Evolutionary conservation across 2,329 filamentous ascomycete genomes (phyloP).

Genomic region (Endocalyx cinctus): DNA sequence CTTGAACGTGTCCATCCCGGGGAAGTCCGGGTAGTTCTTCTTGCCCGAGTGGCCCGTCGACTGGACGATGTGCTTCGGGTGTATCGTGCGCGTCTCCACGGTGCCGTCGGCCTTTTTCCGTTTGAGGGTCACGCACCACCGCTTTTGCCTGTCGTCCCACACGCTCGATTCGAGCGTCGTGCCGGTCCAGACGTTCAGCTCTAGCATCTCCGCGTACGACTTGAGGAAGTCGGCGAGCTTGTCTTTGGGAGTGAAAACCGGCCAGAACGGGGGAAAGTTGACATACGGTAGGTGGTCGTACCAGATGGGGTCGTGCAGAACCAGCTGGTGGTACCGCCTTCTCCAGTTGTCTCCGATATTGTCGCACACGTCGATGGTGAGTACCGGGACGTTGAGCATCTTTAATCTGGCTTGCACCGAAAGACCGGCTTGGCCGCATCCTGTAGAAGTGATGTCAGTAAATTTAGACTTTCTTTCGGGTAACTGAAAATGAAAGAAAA

Average conservation of each 20-base stretch:
- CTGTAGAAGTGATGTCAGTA: no score
- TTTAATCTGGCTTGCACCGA: conserved; percentile 49
- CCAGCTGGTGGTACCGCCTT: conserved; percentile 48
- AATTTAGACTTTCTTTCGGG: no score
- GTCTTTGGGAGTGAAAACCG: conserved; percentile 63
- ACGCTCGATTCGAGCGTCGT: conserved; percentile 40
- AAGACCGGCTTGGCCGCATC: conserved; percentile 52
- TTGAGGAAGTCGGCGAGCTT: conserved; percentile 63
- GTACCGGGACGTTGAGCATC: conserved; percentile 46
- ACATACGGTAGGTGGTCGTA: conserved; percentile 57
- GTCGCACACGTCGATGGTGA: conserved; percentile 48
- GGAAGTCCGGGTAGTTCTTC: conserved; percentile 54
- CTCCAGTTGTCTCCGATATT: conserved; percentile 58
- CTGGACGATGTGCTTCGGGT: conserved; percentile 61
- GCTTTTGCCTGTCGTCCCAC: conserved; percentile 43
- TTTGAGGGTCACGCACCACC: conserved; percentile 47
- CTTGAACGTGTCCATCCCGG: conserved; percentile 48
- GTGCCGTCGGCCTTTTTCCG: conserved; percentile 19
- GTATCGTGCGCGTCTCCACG: conserved; percentile 47
- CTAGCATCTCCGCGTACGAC: conserved; percentile 54
- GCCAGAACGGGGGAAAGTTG: conserved; percentile 57
- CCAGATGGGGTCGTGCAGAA: conserved; percentile 62
- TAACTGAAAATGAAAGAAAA: neutral
- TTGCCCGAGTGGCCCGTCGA: conserved; percentile 66
- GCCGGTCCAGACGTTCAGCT: conserved; percentile 60